Conservation (phyloP, 2,329 filamentous ascomycete species). For the Nannizziopsis barbatae region DNA sequence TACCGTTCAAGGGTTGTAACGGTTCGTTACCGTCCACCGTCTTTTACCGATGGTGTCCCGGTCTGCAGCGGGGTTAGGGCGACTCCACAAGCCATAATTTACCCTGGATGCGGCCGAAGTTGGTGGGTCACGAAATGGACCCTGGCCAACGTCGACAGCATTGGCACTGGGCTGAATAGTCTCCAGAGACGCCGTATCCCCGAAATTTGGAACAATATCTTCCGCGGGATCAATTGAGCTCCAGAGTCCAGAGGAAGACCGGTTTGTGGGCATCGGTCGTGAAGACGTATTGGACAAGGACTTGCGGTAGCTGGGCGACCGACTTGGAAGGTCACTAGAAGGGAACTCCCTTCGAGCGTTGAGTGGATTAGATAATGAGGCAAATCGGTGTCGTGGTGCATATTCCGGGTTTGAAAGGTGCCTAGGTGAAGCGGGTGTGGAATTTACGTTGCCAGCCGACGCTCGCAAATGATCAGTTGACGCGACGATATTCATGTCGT, state of each 20-base stretch:
- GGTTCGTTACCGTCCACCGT: slow-evolving; percentile 13
- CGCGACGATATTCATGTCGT: slow-evolving; percentile 49
- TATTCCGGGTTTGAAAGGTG: slow-evolving; percentile 20
- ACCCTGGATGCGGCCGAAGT: not conserved
- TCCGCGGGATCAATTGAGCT: slow-evolving; percentile 24
- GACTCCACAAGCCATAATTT: slow-evolving; percentile 5
- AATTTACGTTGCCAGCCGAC: slow-evolving; percentile 25
- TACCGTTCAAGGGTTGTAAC: not conserved
- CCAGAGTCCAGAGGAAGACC: slow-evolving; percentile 28
- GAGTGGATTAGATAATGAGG: slow-evolving; percentile 19
- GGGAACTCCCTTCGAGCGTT: slow-evolving; percentile 21
- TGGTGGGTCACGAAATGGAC: not conserved
- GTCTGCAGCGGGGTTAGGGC: not conserved
- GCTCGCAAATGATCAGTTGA: slow-evolving; percentile 51
- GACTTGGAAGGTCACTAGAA: slow-evolving; percentile 14
- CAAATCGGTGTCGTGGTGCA: slow-evolving; percentile 26
- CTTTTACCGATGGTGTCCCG: slow-evolving; percentile 9
- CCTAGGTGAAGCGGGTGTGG: slow-evolving; percentile 19
- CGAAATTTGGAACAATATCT: slow-evolving; percentile 31
- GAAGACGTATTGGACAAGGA: slow-evolving; percentile 12
- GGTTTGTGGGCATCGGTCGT: slow-evolving; percentile 8
- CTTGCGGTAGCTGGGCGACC: slow-evolving; percentile 1
- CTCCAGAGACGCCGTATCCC: slow-evolving; percentile 11
- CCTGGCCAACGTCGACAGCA: not conserved
- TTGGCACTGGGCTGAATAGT: not conserved